These are phyloP conservation scores for Euphorbia lathyris DNA, from an alignment of 345 rosid genomes.

Conservation along the genomic window DNA sequence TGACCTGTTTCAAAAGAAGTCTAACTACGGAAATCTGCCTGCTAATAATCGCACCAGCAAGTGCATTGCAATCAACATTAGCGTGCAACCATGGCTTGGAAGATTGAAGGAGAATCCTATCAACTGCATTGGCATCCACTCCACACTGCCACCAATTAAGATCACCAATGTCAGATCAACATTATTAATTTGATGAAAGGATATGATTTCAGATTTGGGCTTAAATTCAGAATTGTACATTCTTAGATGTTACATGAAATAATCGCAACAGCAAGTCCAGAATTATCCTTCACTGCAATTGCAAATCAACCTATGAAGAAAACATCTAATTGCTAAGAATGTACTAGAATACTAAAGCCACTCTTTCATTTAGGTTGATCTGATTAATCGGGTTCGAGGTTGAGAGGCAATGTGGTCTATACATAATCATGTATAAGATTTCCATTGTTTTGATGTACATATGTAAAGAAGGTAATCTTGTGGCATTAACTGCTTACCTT, in stretches of 20 bases:
- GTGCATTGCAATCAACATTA: conserved; percentile 30
- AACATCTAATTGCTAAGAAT: neutral
- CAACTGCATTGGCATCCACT: conserved; percentile 25
- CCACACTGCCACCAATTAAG: conserved; percentile 26
- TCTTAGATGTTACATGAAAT: too few species aligned
- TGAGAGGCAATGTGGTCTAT: too few species aligned
- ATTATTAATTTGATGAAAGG: neutral
- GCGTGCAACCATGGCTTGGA: conserved; percentile 27
- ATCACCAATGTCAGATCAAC: conserved; percentile 7
- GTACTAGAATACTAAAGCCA: neutral
- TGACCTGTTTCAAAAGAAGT: conserved; percentile 49
- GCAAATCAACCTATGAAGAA: neutral
- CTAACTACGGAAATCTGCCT: conserved; percentile 26
- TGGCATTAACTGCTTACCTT: conserved; percentile 13
- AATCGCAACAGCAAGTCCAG: too few species aligned
- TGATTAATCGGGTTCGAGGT: too few species aligned
- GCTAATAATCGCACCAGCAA: conserved; percentile 29
- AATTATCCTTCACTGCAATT: neutral
- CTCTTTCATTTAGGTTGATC: neutral
- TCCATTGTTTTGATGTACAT: too few species aligned
- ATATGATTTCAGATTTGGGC: neutral
- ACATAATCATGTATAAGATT: too few species aligned
- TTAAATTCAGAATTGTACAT: neutral
- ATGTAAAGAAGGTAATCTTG: too few species aligned
- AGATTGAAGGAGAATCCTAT: conserved; percentile 26